Conservation (phyloP, 2,329 filamentous ascomycete species). For the Sarocladium strictum region DNA sequence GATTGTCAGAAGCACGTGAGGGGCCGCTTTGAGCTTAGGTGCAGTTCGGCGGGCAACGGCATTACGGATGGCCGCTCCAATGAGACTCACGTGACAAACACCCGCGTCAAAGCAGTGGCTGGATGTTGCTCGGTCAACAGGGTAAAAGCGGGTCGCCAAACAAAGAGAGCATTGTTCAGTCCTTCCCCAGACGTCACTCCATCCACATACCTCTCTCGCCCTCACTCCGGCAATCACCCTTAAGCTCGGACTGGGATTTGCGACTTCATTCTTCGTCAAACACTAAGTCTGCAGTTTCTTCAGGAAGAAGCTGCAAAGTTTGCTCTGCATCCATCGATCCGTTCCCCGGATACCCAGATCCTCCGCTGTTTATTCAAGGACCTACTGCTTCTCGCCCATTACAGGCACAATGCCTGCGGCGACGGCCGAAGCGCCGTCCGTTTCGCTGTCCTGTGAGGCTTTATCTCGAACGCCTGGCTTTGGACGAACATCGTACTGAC, state of each 20-base stretch:
- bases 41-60: background rate
- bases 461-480: too few relatives aligned
- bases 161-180: background rate
- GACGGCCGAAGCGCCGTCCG: constrained; percentile 55
- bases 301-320: constrained; percentile 5
- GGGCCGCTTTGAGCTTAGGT: too few relatives aligned
- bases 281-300: background rate
- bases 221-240: background rate
- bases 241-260: background rate
- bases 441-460: constrained; percentile 61
- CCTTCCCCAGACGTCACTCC: constrained; percentile 4
- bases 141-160: background rate
- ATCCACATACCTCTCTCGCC: constrained; percentile 1
- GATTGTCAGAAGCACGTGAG: too few relatives aligned
- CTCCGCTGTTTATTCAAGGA: background rate
- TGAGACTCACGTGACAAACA: background rate
- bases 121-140: background rate
- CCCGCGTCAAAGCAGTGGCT: background rate
- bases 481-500: constrained; percentile 15
- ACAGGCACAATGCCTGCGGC: constrained; percentile 51
- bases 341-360: background rate
- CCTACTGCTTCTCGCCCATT: background rate
- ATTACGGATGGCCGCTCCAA: background rate
- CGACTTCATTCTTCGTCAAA: background rate
- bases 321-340: background rate